Percentiles rank a stretch among this genome's conserved stretches.
These are phyloP conservation scores for Rhododendron kiyosumense DNA, from an alignment of 148 eudicot genomes.

Conservation along the genomic window DNA sequence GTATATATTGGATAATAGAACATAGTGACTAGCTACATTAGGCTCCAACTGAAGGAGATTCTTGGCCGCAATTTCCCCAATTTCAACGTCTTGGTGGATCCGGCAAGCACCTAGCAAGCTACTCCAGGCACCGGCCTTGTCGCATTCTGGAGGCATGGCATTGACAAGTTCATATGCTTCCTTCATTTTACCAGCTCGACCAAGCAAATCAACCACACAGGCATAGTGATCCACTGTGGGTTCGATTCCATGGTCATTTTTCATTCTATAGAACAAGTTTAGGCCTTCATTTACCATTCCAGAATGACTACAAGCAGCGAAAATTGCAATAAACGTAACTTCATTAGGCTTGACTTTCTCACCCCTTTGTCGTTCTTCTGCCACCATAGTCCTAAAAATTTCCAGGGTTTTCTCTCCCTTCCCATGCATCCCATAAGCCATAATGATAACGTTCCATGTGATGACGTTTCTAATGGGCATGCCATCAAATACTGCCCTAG, in stretches of 20 bases:
- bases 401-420: constrained; percentile 55
- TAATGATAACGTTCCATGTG: constrained; percentile 84
- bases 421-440: constrained; percentile 96
- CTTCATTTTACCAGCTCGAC: constrained; percentile 65
- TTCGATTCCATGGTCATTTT: constrained; percentile 36
- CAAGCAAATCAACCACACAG: constrained; percentile 74
- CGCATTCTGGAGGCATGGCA: constrained; percentile 48
- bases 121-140: constrained; percentile 66
- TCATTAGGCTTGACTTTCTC: constrained; percentile 49
- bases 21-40: constrained; percentile 66
- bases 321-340: constrained; percentile 60
- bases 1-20: constrained; percentile 69
- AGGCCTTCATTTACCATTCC: constrained; percentile 63
- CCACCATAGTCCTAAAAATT: constrained; percentile 50
- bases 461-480: constrained; percentile 67
- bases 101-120: constrained; percentile 82
- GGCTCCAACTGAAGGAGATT: constrained; percentile 61
- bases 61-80: constrained; percentile 72
- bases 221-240: constrained; percentile 69
- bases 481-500: constrained; percentile 54
- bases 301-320: constrained; percentile 74
- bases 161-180: constrained; percentile 55
- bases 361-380: constrained; percentile 22
- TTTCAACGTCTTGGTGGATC: constrained; percentile 53
- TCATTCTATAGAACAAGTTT: constrained; percentile 48